These are phyloP conservation scores for Auricularia cornea DNA, from an alignment of 768 basidiomycete genomes.

Conservation along the genomic window DNA sequence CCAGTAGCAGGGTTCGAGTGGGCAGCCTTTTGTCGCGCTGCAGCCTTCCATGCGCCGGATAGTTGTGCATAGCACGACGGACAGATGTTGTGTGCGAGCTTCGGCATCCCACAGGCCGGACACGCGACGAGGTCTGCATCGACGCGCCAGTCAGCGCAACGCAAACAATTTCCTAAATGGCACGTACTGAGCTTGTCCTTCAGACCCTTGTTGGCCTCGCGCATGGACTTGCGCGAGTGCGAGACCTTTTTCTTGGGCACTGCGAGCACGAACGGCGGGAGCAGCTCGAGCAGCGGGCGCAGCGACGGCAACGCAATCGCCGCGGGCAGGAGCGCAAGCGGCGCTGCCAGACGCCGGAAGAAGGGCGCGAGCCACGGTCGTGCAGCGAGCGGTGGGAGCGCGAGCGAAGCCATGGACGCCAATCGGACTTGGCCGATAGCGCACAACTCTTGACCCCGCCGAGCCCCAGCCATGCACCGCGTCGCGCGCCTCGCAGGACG, in stretches of 20 bases:
- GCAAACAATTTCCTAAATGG: neutral
- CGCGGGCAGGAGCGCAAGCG: slow-evolving; percentile 15
- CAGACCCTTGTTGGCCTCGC: slow-evolving; percentile 87
- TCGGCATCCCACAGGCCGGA: slow-evolving; percentile 80
- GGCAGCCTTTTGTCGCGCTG: slow-evolving; percentile 5
- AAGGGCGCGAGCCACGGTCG: neutral
- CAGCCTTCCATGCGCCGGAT: slow-evolving; percentile 53
- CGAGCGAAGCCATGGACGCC: slow-evolving; percentile 35
- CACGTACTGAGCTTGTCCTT: slow-evolving; percentile 84
- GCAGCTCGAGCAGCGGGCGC: slow-evolving; percentile 54
- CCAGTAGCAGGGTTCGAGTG: too few relatives aligned
- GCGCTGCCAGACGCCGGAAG: neutral
- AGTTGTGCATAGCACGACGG: slow-evolving; percentile 69
- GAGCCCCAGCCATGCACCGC: slow-evolving; percentile 59
- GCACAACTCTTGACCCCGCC: slow-evolving; percentile 9
- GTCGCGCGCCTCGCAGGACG: slow-evolving; percentile 63
- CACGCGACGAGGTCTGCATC: slow-evolving; percentile 77
- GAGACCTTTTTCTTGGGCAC: slow-evolving; percentile 93
- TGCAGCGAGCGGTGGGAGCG: slow-evolving; percentile 21
- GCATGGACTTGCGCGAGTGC: slow-evolving; percentile 92
- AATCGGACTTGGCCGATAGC: slow-evolving; percentile 13
- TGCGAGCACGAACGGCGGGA: slow-evolving; percentile 82
- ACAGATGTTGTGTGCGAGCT: slow-evolving; percentile 85
- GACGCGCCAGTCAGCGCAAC: neutral
- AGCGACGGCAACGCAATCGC: slow-evolving; percentile 32